Evolutionary conservation across 2,329 filamentous ascomycete genomes (phyloP).

Genomic region (Westerdykella ornata): DNA sequence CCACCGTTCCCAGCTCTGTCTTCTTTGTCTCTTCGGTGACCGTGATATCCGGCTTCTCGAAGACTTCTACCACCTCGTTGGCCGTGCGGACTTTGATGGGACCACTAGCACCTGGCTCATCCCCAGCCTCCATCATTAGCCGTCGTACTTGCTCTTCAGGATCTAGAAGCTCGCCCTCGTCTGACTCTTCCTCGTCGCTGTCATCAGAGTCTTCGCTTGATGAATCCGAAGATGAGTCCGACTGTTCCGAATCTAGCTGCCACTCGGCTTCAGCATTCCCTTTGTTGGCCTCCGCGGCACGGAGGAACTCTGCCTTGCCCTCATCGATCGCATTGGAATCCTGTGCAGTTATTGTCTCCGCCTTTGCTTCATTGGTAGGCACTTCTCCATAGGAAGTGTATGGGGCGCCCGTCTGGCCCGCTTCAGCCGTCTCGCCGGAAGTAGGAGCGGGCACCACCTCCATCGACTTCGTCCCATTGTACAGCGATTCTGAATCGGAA

Average conservation of each 20-base stretch:
- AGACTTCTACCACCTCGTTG: conserved; percentile 60
- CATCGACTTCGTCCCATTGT: conserved; percentile 21
- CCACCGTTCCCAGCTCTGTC: conserved; percentile 65
- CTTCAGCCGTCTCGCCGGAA: conserved; percentile 16
- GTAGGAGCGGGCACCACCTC: conserved; percentile 15
- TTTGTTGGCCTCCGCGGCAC: conserved; percentile 41
- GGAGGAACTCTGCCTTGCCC: conserved; percentile 39
- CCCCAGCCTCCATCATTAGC: conserved; percentile 76
- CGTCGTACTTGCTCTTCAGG: conserved; percentile 78
- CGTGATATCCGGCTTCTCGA: conserved; percentile 64
- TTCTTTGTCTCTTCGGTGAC: conserved; percentile 73
- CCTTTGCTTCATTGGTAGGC: neutral
- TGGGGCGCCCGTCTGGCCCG: conserved; percentile 11
- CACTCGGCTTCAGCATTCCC: conserved; percentile 63
- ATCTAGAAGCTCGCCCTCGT: conserved; percentile 59
- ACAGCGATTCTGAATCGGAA: conserved; percentile 26
- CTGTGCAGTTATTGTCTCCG: neutral
- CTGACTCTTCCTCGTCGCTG: conserved; percentile 55
- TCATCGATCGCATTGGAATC: conserved; percentile 14
- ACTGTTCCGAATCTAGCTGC: conserved; percentile 61
- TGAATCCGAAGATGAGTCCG: conserved; percentile 54
- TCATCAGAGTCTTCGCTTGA: conserved; percentile 42
- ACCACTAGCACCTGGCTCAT: conserved; percentile 65
- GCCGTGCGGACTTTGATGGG: conserved; percentile 63
- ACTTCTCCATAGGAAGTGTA: neutral